phyloP scores from a whole-genome alignment of 805 yeast species.

The Kazachstania bromeliacearum region DNA sequence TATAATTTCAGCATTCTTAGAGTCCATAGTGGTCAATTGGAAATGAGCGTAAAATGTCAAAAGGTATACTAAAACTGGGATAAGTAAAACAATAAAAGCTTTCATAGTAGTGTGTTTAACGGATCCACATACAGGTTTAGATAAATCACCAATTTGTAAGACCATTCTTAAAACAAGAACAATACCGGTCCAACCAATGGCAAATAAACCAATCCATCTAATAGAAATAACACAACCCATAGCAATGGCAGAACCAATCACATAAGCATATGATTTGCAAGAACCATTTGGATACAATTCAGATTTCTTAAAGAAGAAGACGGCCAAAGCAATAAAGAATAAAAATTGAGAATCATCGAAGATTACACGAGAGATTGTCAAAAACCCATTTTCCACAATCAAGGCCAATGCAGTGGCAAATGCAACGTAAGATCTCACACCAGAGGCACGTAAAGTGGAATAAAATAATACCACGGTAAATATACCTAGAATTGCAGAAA shows the following conservation, averaged over 20 bases:
- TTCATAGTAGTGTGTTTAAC: conserved; percentile 43
- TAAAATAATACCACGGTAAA: conserved; percentile 56
- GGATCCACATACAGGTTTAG: conserved; percentile 38
- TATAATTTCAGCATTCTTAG: conserved; percentile 64
- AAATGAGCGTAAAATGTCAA: conserved; percentile 59
- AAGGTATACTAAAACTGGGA: conserved; percentile 51
- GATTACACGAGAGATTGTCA: conserved; percentile 65
- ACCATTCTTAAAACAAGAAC: conserved; percentile 53
- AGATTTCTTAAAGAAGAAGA: conserved; percentile 54
- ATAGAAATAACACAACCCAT: conserved; percentile 65
- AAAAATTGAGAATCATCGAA: conserved; percentile 67
- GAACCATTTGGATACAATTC: conserved; percentile 56
- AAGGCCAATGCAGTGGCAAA: conserved; percentile 46
- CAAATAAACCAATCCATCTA: conserved; percentile 77
- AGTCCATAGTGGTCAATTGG: conserved; percentile 45
- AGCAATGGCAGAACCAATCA: conserved; percentile 52
- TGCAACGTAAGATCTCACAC: conserved; percentile 57
- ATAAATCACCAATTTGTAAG: conserved; percentile 63
- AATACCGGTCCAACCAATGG: conserved; percentile 66
- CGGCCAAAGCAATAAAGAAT: conserved; percentile 66
- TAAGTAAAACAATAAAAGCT: conserved; percentile 43
- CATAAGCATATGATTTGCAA: conserved; percentile 45
- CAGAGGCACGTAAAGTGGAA: conserved; percentile 64
- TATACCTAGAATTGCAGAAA: conserved; percentile 60
- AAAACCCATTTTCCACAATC: conserved; percentile 54